Evolutionary conservation across 345 rosid species (phyloP).

Genomic region (Eucalyptus regnans): DNA sequence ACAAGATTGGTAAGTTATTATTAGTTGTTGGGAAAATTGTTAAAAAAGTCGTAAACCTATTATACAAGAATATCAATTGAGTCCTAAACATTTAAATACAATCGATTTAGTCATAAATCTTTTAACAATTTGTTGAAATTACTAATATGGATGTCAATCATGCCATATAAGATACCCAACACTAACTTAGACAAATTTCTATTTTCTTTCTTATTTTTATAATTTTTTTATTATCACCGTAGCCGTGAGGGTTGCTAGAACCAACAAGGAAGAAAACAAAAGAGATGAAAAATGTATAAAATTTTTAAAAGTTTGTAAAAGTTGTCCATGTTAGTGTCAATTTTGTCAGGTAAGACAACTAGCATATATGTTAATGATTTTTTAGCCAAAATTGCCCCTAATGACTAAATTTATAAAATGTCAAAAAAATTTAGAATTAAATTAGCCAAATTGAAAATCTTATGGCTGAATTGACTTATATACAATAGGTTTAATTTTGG

Average conservation of each 20-base stretch:
- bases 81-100: neutral
- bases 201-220: too few relatives aligned
- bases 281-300: too few relatives aligned
- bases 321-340: accelerated
- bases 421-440: neutral
- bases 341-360: accelerated
- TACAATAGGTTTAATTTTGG: accelerated
- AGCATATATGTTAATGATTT: accelerated
- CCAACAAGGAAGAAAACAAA: neutral
- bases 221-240: too few relatives aligned
- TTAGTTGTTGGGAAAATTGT: neutral
- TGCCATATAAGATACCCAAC: neutral
- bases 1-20: neutral
- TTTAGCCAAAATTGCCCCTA: neutral
- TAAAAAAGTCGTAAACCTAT: neutral
- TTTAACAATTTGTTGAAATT: neutral
- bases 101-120: accelerated
- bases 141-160: accelerated
- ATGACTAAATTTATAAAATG: neutral
- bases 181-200: too few relatives aligned
- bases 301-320: accelerated
- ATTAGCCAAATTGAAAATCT: neutral
- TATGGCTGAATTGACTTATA: accelerated
- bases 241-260: neutral
- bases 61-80: neutral